phyloP scores from a whole-genome alignment of 306 rosid species.

The Begonia peltatifolia region DNA sequence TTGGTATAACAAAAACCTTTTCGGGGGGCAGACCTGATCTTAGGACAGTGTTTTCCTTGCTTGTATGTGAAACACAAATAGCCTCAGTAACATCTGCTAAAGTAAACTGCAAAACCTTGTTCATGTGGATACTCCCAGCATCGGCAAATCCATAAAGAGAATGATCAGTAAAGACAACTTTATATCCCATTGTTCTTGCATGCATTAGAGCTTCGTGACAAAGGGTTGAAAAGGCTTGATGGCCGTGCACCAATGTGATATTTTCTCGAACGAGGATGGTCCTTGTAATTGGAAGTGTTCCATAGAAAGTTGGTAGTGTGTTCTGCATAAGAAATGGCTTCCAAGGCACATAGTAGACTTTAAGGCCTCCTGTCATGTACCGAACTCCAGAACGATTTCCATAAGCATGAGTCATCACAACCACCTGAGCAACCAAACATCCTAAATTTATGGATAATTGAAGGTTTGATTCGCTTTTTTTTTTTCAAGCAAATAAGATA shows the following conservation, averaged over 20 bases:
- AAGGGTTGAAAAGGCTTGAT: slow-evolving; percentile 90
- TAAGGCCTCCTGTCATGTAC: slow-evolving; percentile 74
- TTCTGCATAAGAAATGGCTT: slow-evolving; percentile 81
- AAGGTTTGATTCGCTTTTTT: no score
- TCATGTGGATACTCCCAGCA: slow-evolving; percentile 92
- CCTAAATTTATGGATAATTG: no score
- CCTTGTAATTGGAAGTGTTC: slow-evolving; percentile 65
- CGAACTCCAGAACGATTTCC: slow-evolving; percentile 84
- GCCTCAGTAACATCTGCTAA: slow-evolving; percentile 87
- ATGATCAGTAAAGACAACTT: slow-evolving; percentile 84
- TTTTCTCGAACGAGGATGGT: slow-evolving; percentile 72
- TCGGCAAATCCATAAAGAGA: slow-evolving; percentile 86
- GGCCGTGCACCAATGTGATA: slow-evolving; percentile 74
- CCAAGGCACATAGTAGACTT: slow-evolving; percentile 91
- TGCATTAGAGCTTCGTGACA: slow-evolving; percentile 91
- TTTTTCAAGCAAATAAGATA: no score
- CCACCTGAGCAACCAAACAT: slow-evolving; percentile 35
- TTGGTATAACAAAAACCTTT: slow-evolving; percentile 81
- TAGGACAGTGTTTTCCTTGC: slow-evolving; percentile 88
- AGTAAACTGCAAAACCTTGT: slow-evolving; percentile 89
- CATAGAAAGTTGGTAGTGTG: slow-evolving; percentile 66
- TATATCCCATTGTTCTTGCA: slow-evolving; percentile 80
- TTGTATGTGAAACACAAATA: slow-evolving; percentile 91
- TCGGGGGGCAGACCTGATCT: slow-evolving; percentile 83
- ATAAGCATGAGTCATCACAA: slow-evolving; percentile 86